phyloP scores from a whole-genome alignment of 345 rosid species.

The Moringa oleifera region DNA sequence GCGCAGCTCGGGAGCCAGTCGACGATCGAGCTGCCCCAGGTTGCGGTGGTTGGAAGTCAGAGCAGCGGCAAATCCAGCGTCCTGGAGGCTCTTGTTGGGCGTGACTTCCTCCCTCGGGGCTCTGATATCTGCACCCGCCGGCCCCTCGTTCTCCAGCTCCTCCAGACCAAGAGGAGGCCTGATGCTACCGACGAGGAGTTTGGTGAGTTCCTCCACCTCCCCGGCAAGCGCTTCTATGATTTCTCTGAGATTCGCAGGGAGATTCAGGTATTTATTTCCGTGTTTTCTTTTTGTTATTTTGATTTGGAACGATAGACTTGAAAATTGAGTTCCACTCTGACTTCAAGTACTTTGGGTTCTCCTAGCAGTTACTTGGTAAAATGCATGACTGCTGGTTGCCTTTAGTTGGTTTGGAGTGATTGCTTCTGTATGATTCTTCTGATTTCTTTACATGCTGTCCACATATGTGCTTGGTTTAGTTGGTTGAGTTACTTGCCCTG shows the following conservation, averaged over 20 bases:
- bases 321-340: neutral
- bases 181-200: slow-evolving; percentile 76
- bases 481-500: no score
- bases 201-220: slow-evolving; percentile 93
- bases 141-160: slow-evolving; percentile 90
- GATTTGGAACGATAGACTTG: neutral
- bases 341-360: neutral
- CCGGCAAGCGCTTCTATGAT: slow-evolving; percentile 69
- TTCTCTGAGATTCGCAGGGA: slow-evolving; percentile 93
- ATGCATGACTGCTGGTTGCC: neutral
- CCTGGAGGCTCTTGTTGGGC: slow-evolving; percentile 92
- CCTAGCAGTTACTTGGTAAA: neutral
- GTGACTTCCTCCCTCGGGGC: slow-evolving; percentile 95
- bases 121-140: slow-evolving; percentile 92
- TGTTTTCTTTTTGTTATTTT: no score
- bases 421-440: neutral
- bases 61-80: slow-evolving; percentile 99
- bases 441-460: no score
- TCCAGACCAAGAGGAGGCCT: slow-evolving; percentile 64
- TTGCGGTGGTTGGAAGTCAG: slow-evolving; percentile 97
- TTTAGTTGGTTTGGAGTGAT: neutral
- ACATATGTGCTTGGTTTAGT: no score
- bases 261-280: slow-evolving; percentile 56
- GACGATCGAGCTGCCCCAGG: slow-evolving; percentile 94
- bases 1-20: slow-evolving; percentile 92